Conservation (phyloP, 768 basidiomycete genomes). For the Astraeus odoratus region DNA sequence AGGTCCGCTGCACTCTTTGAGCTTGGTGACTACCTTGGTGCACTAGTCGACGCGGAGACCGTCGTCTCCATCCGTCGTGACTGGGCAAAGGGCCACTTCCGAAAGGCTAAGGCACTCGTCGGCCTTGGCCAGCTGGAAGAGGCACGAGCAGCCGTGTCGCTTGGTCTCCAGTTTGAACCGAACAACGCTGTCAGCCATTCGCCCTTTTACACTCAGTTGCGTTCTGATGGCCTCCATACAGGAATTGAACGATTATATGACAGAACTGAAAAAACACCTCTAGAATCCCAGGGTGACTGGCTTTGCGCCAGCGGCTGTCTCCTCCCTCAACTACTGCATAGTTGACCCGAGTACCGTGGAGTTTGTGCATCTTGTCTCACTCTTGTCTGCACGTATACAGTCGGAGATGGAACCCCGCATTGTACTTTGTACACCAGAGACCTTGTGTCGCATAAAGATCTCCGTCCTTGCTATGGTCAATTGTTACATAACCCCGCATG, state of each 20-base stretch:
- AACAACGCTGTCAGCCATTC: constrained; percentile 42
- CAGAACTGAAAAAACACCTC: constrained; percentile 21
- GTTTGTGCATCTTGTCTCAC: too few relatives aligned
- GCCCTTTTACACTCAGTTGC: background rate
- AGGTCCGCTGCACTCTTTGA: constrained; percentile 84
- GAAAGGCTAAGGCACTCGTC: constrained; percentile 84
- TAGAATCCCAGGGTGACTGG: constrained; percentile 12
- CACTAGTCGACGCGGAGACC: constrained; percentile 85
- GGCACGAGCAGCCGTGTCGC: constrained; percentile 71
- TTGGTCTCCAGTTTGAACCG: constrained; percentile 84
- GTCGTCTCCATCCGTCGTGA: constrained; percentile 78
- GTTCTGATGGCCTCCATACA: constrained; percentile 12
- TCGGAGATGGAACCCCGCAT: too few relatives aligned
- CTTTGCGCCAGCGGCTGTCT: too few relatives aligned
- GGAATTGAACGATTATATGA: constrained; percentile 29
- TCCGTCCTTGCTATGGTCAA: too few relatives aligned
- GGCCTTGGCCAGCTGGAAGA: constrained; percentile 64
- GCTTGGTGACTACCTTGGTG: constrained; percentile 64
- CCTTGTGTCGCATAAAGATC: too few relatives aligned
- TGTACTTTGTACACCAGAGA: too few relatives aligned
- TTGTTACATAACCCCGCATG: too few relatives aligned
- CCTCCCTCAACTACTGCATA: background rate
- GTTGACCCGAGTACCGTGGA: too few relatives aligned
- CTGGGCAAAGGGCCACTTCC: constrained; percentile 96
- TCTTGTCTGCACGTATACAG: too few relatives aligned